phyloP scores from a whole-genome alignment of 495 filamentous ascomycete species.

The Xylaria acuta region DNA sequence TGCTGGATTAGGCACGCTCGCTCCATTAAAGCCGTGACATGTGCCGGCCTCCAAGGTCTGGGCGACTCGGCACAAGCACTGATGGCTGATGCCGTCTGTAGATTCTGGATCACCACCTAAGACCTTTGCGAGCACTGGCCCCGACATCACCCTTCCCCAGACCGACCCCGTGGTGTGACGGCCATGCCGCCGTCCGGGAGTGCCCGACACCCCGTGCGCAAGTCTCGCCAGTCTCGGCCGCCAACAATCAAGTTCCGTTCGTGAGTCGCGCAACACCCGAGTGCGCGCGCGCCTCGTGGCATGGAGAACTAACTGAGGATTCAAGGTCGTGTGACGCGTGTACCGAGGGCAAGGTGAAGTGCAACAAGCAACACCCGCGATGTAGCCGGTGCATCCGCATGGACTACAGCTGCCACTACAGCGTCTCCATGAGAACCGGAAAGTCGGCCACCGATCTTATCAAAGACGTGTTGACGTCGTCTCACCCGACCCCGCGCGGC shows the following conservation, averaged over 20 bases:
- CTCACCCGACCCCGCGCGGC: background rate
- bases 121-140: too few relatives aligned
- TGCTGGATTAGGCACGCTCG: too few relatives aligned
- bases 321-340: slow-evolving; percentile 11
- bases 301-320: background rate
- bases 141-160: too few relatives aligned
- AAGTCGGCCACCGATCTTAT: slow-evolving; percentile 1
- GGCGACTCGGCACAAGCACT: too few relatives aligned
- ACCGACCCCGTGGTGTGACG: too few relatives aligned
- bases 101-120: too few relatives aligned
- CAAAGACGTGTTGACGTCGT: slow-evolving; percentile 9
- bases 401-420: slow-evolving; percentile 6
- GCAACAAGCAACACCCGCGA: slow-evolving; percentile 4
- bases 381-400: slow-evolving; percentile 7
- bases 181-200: background rate
- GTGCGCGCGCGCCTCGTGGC: background rate
- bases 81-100: too few relatives aligned
- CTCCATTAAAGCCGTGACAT: too few relatives aligned
- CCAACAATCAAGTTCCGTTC: slow-evolving; percentile 17
- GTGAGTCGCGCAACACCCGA: too few relatives aligned
- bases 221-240: background rate
- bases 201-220: background rate
- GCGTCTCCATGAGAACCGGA: slow-evolving; percentile 5
- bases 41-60: too few relatives aligned
- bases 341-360: slow-evolving; percentile 6